Percentiles rank a stretch among this genome's conserved stretches.
phyloP scores from a whole-genome alignment of 345 rosid species.

The Pistacia vera region DNA sequence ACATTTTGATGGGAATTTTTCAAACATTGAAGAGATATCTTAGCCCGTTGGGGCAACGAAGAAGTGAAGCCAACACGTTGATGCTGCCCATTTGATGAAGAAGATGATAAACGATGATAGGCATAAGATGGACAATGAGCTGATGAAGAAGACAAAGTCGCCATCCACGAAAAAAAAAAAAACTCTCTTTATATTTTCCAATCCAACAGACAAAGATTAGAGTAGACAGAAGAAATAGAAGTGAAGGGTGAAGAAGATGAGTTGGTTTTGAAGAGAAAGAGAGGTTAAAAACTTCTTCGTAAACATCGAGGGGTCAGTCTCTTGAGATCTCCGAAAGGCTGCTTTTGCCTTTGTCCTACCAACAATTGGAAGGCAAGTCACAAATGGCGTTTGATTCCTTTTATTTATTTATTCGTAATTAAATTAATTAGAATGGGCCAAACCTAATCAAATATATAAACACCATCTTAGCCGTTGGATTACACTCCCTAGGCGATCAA shows the following conservation, averaged over 20 bases:
- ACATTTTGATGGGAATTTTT: conserved; percentile 36
- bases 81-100: conserved; percentile 30
- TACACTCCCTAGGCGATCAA: neutral
- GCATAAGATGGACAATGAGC: conserved; percentile 37
- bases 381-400: neutral
- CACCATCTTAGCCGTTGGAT: neutral
- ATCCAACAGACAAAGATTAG: neutral
- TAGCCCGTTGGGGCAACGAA: conserved; percentile 33
- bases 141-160: conserved; percentile 54
- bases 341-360: conserved; percentile 19
- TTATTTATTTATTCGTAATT: neutral
- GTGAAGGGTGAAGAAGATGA: neutral
- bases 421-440: neutral
- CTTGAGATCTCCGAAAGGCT: conserved; percentile 90
- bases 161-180: conserved; percentile 36
- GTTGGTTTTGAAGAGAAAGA: conserved; percentile 11
- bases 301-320: conserved; percentile 58
- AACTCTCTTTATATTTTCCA: too few relatives aligned
- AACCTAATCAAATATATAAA: neutral
- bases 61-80: conserved; percentile 42
- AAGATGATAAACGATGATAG: conserved; percentile 26
- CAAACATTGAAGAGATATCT: conserved; percentile 44
- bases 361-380: neutral
- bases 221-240: neutral
- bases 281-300: conserved; percentile 40